Percentiles rank a stretch among this genome's conserved stretches.
Evolutionary conservation across 352 stramenopile genomes (phyloP).

Genomic region (Phytophthora sp.): DNA sequence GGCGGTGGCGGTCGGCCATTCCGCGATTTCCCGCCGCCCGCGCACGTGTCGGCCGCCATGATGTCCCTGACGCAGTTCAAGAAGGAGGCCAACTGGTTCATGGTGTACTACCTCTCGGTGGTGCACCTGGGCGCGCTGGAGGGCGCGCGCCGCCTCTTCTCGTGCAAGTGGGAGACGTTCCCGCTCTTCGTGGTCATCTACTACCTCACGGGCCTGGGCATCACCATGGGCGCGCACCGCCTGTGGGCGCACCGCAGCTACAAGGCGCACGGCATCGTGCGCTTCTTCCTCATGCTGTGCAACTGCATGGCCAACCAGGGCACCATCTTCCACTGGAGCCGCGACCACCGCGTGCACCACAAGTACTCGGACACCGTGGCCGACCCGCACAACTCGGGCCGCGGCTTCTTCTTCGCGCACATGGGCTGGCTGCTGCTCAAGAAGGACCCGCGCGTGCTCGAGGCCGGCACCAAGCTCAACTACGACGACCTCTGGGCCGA

Average conservation of each 20-base stretch:
- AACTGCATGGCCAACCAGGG: slow-evolving; percentile 99
- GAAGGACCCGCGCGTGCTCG: slow-evolving; percentile 94
- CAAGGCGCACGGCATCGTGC: slow-evolving; percentile 91
- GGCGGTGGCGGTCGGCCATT: slow-evolving; percentile 31
- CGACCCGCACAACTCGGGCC: slow-evolving; percentile 95
- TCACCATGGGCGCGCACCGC: slow-evolving; percentile 98
- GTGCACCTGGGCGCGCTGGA: slow-evolving; percentile 92
- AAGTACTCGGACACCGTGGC: slow-evolving; percentile 97
- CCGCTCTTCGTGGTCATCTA: slow-evolving; percentile 93
- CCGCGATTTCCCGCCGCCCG: slow-evolving; percentile 31
- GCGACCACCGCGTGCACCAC: slow-evolving; percentile 99
- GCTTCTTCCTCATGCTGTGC: slow-evolving; percentile 97
- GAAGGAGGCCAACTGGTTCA: slow-evolving; percentile 97
- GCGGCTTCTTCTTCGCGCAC: slow-evolving; percentile 99
- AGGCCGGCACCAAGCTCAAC: slow-evolving; percentile 93
- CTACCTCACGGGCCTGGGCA: slow-evolving; percentile 95
- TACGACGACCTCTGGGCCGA: slow-evolving; percentile 97
- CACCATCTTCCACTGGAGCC: slow-evolving; percentile 98
- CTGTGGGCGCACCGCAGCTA: slow-evolving; percentile 97
- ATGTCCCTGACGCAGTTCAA: slow-evolving; percentile 66
- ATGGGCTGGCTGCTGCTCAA: slow-evolving; percentile 99
- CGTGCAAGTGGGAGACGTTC: slow-evolving; percentile 88
- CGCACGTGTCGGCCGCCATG: slow-evolving; percentile 42
- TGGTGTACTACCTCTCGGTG: slow-evolving; percentile 97
- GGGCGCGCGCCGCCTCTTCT: slow-evolving; percentile 83